phyloP scores from a whole-genome alignment of 2,329 filamentous ascomycete species.

The Fusarium sp. region DNA sequence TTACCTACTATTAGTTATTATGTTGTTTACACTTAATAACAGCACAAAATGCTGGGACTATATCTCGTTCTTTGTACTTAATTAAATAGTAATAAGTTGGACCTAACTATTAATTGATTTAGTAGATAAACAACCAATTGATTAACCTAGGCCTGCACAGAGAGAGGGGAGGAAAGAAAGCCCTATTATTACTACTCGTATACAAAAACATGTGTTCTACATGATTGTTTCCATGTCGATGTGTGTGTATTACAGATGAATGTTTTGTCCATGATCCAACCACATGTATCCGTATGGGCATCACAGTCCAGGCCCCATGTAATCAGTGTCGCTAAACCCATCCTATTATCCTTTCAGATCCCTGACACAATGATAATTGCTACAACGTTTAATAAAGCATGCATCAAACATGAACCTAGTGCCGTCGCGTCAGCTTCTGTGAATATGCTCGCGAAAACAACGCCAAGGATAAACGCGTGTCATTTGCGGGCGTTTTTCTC shows the following conservation, averaged over 20 bases:
- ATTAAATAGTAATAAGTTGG: not conserved
- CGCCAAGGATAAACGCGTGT: constrained; percentile 21
- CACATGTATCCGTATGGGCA: not conserved
- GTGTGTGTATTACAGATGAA: not conserved
- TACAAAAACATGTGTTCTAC: not conserved
- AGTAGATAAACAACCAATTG: not conserved
- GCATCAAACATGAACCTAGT: not conserved
- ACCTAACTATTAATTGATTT: not conserved
- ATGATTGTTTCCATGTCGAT: not conserved
- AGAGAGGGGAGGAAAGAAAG: not conserved
- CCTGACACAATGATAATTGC: not conserved
- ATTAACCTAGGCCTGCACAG: not conserved
- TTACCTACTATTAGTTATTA: not conserved
- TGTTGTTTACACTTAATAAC: not conserved
- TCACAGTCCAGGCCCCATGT: not conserved
- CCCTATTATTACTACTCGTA: not conserved
- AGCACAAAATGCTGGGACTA: not conserved
- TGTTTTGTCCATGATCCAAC: not conserved
- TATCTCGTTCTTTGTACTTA: not conserved
- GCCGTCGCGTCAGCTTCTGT: constrained; percentile 10
- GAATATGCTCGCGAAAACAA: constrained; percentile 17
- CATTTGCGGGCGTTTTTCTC: not conserved
- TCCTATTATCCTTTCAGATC: not conserved
- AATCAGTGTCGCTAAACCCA: not conserved
- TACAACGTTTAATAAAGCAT: not conserved